Evolutionary conservation across 2,329 filamentous ascomycete genomes (phyloP).

Genomic region (Cladosporium oxysporum): DNA sequence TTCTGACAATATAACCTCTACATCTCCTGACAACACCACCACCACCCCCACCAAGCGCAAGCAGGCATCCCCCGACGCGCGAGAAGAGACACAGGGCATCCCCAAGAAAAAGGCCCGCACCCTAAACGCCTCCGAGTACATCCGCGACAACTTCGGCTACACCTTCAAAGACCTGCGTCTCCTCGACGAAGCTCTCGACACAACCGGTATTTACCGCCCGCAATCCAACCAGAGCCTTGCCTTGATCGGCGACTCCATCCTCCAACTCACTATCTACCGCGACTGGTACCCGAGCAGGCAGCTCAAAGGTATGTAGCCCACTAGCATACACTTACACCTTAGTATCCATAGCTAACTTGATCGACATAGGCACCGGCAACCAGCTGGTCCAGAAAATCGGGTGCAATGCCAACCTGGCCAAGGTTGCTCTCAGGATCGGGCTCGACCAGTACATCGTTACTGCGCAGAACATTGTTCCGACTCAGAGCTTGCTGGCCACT

Average conservation of each 20-base stretch:
- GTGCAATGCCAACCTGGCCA: conserved; percentile 15
- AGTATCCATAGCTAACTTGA: not conserved
- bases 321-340: not conserved
- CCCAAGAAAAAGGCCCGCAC: not conserved
- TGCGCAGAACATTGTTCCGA: not conserved
- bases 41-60: not conserved
- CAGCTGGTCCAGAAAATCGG: conserved; percentile 10
- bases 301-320: conserved; percentile 17
- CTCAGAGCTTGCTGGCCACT: not conserved
- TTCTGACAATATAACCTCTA: not conserved
- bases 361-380: conserved; percentile 6
- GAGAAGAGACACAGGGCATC: not conserved
- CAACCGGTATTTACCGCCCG: conserved; percentile 12
- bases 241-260: conserved; percentile 24
- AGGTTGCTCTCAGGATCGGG: not conserved
- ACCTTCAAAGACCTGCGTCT: not conserved
- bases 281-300: conserved; percentile 24
- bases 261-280: conserved; percentile 22
- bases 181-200: conserved; percentile 9
- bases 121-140: not conserved
- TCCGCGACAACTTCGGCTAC: not conserved
- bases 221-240: conserved; percentile 26
- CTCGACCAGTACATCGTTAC: not conserved
- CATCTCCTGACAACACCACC: not conserved
- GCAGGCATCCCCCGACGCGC: not conserved